Evolutionary conservation across 495 filamentous ascomycete species (phyloP).

Genomic region (Letharia lupina): DNA sequence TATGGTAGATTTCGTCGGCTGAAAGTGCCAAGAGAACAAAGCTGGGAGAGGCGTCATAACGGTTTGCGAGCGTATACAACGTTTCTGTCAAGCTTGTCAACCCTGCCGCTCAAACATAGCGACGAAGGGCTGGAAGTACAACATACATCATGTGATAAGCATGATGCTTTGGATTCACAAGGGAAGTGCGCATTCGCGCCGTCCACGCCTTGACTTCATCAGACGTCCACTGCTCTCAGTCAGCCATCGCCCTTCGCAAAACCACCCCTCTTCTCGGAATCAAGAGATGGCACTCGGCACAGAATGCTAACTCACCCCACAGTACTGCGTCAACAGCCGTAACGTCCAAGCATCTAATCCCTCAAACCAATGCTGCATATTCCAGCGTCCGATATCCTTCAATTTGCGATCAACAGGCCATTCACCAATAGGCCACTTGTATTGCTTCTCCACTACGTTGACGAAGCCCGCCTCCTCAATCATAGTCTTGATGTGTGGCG

Average conservation of each 20-base stretch:
- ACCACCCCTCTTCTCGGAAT: not conserved
- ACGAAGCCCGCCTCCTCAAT: conserved; percentile 46
- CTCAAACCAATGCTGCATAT: conserved; percentile 51
- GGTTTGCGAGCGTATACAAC: conserved; percentile 29
- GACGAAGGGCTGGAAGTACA: conserved; percentile 8
- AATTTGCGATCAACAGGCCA: conserved; percentile 57
- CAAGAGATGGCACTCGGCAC: not conserved
- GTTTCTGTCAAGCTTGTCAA: conserved; percentile 23
- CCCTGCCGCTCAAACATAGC: conserved; percentile 7
- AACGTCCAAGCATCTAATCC: conserved; percentile 50
- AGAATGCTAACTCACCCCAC: conserved; percentile 30
- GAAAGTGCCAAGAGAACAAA: not conserved
- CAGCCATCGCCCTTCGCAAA: conserved; percentile 11
- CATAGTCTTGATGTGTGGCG: conserved; percentile 33
- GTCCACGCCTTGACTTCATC: conserved; percentile 24
- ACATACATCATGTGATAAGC: conserved; percentile 27
- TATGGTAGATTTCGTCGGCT: no score
- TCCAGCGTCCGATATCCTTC: conserved; percentile 56
- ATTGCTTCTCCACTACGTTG: conserved; percentile 48
- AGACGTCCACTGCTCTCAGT: conserved; percentile 25
- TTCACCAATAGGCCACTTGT: conserved; percentile 57
- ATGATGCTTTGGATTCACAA: conserved; percentile 29
- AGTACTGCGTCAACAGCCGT: conserved; percentile 51
- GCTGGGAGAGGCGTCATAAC: not conserved
- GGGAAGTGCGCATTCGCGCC: conserved; percentile 17